A percentile compares a stretch with the other conserved stretches of the same genome.
These are phyloP conservation scores for Avena eriantha DNA, from an alignment of 176 grass and related monocot species.

Conservation along the genomic window DNA sequence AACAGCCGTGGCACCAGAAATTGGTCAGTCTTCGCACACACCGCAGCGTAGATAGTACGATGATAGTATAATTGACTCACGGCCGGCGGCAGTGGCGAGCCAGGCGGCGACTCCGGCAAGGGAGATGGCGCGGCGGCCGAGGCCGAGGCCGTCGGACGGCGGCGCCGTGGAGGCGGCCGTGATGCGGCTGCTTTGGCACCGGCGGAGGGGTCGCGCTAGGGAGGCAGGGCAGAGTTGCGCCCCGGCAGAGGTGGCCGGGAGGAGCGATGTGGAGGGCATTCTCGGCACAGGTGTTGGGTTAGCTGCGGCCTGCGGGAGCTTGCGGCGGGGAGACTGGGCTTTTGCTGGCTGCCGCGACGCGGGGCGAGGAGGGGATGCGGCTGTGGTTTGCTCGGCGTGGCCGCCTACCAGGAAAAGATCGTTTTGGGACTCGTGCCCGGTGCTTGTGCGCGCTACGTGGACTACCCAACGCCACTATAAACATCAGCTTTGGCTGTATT, in stretches of 20 bases:
- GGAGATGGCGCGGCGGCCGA: slow-evolving; percentile 51
- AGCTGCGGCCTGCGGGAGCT: too few relatives aligned
- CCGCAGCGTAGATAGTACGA: too few relatives aligned
- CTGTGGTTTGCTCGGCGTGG: not conserved
- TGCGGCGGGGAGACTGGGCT: not conserved
- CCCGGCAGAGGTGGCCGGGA: slow-evolving; percentile 48
- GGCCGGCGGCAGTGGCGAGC: slow-evolving; percentile 27
- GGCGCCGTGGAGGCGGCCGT: not conserved
- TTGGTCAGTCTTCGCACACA: not conserved
- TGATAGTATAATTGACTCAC: slow-evolving; percentile 16
- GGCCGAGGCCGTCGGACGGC: slow-evolving; percentile 1
- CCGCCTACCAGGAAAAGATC: not conserved
- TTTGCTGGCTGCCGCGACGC: not conserved
- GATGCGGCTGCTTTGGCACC: not conserved
- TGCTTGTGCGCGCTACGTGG: not conserved
- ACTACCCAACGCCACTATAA: not conserved
- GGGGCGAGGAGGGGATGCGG: not conserved
- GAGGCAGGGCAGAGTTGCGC: slow-evolving; percentile 23
- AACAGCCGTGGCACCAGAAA: slow-evolving; percentile 14
- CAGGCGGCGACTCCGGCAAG: slow-evolving; percentile 47
- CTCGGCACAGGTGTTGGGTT: not conserved
- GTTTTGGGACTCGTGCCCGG: not conserved
- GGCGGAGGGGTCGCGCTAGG: not conserved
- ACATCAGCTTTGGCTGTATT: not conserved
- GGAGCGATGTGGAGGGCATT: slow-evolving; percentile 37